Conservation (phyloP, 2,329 filamentous ascomycete species). For the Arthrobotrys conoides region DNA sequence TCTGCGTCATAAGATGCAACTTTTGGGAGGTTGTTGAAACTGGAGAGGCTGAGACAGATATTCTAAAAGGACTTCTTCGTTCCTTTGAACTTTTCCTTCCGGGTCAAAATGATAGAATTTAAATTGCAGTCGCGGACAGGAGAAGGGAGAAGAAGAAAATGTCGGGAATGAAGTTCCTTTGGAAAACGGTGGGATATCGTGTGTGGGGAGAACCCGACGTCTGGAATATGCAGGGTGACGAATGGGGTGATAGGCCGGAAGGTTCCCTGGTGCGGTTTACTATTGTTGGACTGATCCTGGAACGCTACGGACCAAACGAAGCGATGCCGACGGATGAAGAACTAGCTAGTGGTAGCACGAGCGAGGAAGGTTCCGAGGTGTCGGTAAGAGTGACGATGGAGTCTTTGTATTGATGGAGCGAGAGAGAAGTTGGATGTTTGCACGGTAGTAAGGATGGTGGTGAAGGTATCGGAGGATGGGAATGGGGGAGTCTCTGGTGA, state of each 20-base stretch:
- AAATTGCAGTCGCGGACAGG: constrained; percentile 39
- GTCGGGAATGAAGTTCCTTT: constrained; percentile 37
- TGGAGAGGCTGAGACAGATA: constrained; percentile 9
- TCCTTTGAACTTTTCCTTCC: not conserved
- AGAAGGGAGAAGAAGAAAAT: constrained; percentile 29
- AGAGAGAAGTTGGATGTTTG: not conserved
- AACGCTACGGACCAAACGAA: constrained; percentile 25
- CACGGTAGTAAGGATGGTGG: not conserved
- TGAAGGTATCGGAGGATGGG: constrained; percentile 26
- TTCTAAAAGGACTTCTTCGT: not conserved
- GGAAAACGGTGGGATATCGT: constrained; percentile 39
- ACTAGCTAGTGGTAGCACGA: constrained; percentile 18
- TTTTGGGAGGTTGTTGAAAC: constrained; percentile 21
- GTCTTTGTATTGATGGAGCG: not conserved
- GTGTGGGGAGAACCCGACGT: constrained; percentile 37
- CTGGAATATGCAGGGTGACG: constrained; percentile 50
- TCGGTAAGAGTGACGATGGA: not conserved
- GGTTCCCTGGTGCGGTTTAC: constrained; percentile 24
- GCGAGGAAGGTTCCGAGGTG: constrained; percentile 21
- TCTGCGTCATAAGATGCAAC: constrained; percentile 57
- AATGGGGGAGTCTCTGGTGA: constrained; percentile 29
- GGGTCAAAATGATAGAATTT: constrained; percentile 1
- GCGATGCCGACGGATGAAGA: constrained; percentile 10
- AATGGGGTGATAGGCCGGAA: constrained; percentile 25
- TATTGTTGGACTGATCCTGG: constrained; percentile 23